phyloP scores from a whole-genome alignment of 441 rosid species.

The Bruguiera hainesii region DNA sequence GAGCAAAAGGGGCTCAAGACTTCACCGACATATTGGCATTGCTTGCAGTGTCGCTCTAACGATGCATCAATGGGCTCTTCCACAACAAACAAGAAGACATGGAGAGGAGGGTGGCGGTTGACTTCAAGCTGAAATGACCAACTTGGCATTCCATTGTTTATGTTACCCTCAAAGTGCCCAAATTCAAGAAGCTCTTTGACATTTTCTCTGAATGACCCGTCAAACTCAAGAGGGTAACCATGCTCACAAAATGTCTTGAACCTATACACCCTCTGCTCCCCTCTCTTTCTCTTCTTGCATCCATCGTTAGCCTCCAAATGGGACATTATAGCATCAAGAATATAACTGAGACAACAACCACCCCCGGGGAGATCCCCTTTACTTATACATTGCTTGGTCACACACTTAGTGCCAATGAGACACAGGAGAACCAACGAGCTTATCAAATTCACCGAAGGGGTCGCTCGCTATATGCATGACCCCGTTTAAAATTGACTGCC shows the following conservation, averaged over 20 bases:
- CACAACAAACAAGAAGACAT: constrained; percentile 55
- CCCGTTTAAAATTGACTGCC: constrained; percentile 33
- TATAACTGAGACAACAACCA: constrained; percentile 11
- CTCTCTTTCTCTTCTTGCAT: constrained; percentile 71
- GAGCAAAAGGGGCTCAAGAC: constrained; percentile 20
- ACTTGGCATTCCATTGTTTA: constrained; percentile 38
- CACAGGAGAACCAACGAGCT: constrained; percentile 24
- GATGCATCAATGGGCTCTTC: constrained; percentile 67
- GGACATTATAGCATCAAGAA: constrained; percentile 20
- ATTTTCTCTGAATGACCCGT: constrained; percentile 62
- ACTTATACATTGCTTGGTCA: constrained; percentile 34
- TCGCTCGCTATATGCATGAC: constrained; percentile 64
- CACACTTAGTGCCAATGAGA: constrained; percentile 61
- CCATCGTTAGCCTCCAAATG: constrained; percentile 30
- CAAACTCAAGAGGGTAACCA: constrained; percentile 66
- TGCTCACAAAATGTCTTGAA: constrained; percentile 68
- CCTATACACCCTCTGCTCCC: constrained; percentile 52
- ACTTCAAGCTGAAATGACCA: constrained; percentile 93
- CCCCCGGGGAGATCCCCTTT: constrained; percentile 15
- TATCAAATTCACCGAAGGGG: constrained; percentile 27
- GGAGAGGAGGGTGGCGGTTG: constrained; percentile 64
- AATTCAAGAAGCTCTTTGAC: constrained; percentile 56
- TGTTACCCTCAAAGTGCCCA: constrained; percentile 48
- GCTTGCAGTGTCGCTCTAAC: constrained; percentile 54
- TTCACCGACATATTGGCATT: constrained; percentile 81